Evolutionary conservation across 768 basidiomycete species (phyloP).

Genomic region (Lentinula edodes): DNA sequence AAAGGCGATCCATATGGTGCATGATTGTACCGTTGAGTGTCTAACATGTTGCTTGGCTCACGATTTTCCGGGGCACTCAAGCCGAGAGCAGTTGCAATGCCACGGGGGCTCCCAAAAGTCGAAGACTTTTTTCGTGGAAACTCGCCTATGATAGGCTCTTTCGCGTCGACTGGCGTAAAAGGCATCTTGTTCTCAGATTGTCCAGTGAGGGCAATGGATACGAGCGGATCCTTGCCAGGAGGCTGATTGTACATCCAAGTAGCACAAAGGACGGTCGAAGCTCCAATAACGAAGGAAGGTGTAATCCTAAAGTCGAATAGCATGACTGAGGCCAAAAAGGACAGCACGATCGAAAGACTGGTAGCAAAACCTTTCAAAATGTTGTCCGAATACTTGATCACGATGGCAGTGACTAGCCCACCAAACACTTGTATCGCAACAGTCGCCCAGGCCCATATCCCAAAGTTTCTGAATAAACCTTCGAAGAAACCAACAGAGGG

Average conservation of each 20-base stretch:
- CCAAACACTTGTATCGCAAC: slow-evolving; percentile 88
- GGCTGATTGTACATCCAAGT: slow-evolving; percentile 97
- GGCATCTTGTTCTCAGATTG: slow-evolving; percentile 22
- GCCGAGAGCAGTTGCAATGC: slow-evolving; percentile 45
- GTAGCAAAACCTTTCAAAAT: slow-evolving; percentile 98
- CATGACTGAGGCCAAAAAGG: slow-evolving; percentile 88
- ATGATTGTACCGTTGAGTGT: slow-evolving; percentile 30
- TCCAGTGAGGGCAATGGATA: slow-evolving; percentile 19
- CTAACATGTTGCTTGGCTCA: slow-evolving; percentile 20
- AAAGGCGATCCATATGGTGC: slow-evolving; percentile 40
- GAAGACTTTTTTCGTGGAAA: slow-evolving; percentile 41
- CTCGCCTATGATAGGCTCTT: slow-evolving; percentile 58
- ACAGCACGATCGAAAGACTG: slow-evolving; percentile 86
- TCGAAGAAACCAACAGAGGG: slow-evolving; percentile 45
- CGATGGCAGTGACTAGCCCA: slow-evolving; percentile 88
- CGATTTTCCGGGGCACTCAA: slow-evolving; percentile 14
- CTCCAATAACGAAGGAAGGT: slow-evolving; percentile 79
- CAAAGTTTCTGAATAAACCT: slow-evolving; percentile 81
- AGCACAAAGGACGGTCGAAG: slow-evolving; percentile 77
- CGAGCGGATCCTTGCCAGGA: slow-evolving; percentile 23
- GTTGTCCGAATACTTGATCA: slow-evolving; percentile 97
- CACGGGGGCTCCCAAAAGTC: slow-evolving; percentile 43
- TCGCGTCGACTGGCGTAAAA: slow-evolving; percentile 41
- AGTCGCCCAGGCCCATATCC: slow-evolving; percentile 92
- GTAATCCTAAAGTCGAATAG: slow-evolving; percentile 92